Evolutionary conservation across 2,329 filamentous ascomycete species (phyloP).

Genomic region (Alternaria atra): DNA sequence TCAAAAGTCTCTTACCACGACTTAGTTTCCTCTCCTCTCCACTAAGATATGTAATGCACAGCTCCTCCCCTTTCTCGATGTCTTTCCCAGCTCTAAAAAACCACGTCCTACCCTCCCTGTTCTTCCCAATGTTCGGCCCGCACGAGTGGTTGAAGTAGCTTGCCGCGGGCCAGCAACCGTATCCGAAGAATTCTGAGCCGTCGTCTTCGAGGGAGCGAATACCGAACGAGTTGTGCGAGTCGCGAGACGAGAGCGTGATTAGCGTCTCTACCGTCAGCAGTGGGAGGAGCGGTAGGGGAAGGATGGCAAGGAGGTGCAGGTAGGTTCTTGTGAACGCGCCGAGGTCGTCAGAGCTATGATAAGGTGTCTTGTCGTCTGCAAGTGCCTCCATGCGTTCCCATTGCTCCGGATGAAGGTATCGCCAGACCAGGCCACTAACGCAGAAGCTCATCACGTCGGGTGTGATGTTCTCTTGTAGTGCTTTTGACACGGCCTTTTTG

Average conservation of each 20-base stretch:
- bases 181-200: slow-evolving; percentile 60
- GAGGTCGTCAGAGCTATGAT: slow-evolving; percentile 53
- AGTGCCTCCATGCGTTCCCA: slow-evolving; percentile 51
- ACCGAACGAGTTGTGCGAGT: slow-evolving; percentile 59
- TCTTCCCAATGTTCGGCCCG: slow-evolving; percentile 55
- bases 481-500: slow-evolving; percentile 42
- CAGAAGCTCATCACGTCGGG: slow-evolving; percentile 56
- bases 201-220: slow-evolving; percentile 56
- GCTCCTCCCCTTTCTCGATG: slow-evolving; percentile 52
- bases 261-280: slow-evolving; percentile 48
- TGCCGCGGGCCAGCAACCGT: slow-evolving; percentile 57
- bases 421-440: slow-evolving; percentile 52
- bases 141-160: slow-evolving; percentile 62
- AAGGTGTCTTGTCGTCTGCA: slow-evolving; percentile 53
- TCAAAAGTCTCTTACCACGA: slow-evolving; percentile 47
- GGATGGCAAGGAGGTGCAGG: slow-evolving; percentile 54
- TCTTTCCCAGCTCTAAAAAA: slow-evolving; percentile 50
- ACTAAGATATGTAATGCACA: slow-evolving; percentile 60
- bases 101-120: slow-evolving; percentile 53
- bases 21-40: slow-evolving; percentile 56
- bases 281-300: slow-evolving; percentile 49
- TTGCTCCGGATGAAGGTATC: slow-evolving; percentile 35
- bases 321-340: slow-evolving; percentile 52
- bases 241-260: slow-evolving; percentile 49
- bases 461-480: slow-evolving; percentile 38